Conservation (phyloP, 2,329 filamentous ascomycete species). For the Penicillium rolfsii region DNA sequence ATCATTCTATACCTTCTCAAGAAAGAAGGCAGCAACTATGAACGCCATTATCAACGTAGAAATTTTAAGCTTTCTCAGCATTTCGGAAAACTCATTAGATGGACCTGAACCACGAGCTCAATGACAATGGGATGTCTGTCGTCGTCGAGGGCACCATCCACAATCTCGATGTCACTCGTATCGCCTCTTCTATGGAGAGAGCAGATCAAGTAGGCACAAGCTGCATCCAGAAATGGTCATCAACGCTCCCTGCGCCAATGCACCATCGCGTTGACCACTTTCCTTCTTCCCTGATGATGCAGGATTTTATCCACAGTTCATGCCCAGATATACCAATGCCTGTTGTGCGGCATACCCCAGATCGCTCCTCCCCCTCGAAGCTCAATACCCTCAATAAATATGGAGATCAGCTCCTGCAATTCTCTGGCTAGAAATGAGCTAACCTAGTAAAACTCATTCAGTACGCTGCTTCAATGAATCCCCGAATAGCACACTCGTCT, state of each 20-base stretch:
- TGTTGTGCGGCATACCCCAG: conserved; percentile 2
- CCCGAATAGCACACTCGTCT: too few relatives aligned
- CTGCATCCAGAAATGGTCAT: background rate
- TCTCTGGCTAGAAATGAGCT: background rate
- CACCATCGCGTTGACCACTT: background rate
- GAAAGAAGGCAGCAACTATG: too few relatives aligned
- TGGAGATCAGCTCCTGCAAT: background rate
- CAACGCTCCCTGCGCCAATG: background rate
- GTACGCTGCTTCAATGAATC: background rate
- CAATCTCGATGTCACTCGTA: background rate
- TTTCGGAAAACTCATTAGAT: background rate
- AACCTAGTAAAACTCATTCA: background rate
- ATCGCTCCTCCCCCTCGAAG: background rate
- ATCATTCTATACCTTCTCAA: too few relatives aligned
- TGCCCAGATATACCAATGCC: background rate
- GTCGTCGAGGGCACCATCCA: background rate
- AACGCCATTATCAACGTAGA: background rate
- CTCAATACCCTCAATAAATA: background rate
- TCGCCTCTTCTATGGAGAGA: background rate
- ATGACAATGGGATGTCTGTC: background rate
- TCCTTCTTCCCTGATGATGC: background rate
- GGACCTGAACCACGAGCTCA: background rate
- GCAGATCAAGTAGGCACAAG: background rate
- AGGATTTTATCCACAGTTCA: background rate
- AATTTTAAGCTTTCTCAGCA: background rate